Evolutionary conservation across 179 eudicot genomes (phyloP), one percentile per base, ranked within the genome.

Genomic region (Vitellaria paradoxa): DNA sequence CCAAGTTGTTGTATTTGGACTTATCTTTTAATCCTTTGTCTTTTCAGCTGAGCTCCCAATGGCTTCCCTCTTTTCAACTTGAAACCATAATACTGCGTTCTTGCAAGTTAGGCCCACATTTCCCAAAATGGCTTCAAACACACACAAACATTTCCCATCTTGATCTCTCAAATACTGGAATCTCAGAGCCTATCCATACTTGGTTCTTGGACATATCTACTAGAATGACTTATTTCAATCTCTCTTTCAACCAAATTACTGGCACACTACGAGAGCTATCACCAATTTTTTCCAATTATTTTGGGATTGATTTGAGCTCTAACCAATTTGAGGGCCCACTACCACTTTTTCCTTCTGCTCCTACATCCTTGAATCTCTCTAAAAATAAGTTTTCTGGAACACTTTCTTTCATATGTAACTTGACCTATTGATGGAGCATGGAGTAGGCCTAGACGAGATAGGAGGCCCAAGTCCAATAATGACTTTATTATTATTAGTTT

Each of bases 11-110:
- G 1, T 0, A 0, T 4, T 65, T 86, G n/a, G 18, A 3, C 11
- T 60, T 85, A 0, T 40, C 68, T 6, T 0, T 0, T 0, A 84
- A 82, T 67, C 40, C 71, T 7, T 9, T 85, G 5, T 47, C 53
- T 2, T 42, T 85, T 6, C 56, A 79, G 9, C 15, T 77, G 17
- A 81, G 65, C 10, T 6, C 65, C 14, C 20, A 30, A 3, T 82
- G 89, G 89, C 18, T 65, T 79, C 86, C 84, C 50, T 82, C 81
- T 6, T 83, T 85, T 49, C 81, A 72, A 30, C 56, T 84, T 0
- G 8, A 57, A 24, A 0, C 0, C 0, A 26, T 86, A 46, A 0
- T 0, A 0, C 15, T 84, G 42, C 0, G n/a, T 0, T 65, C 65
- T 17, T 82, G 86, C 74, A 75, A 53, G 49, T 47, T 86, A 17